Percentiles rank a stretch among this genome's conserved stretches.
These are phyloP conservation scores for Pyrenochaeta sp. DNA, from an alignment of 2,329 filamentous ascomycete species.

Conservation along the genomic window DNA sequence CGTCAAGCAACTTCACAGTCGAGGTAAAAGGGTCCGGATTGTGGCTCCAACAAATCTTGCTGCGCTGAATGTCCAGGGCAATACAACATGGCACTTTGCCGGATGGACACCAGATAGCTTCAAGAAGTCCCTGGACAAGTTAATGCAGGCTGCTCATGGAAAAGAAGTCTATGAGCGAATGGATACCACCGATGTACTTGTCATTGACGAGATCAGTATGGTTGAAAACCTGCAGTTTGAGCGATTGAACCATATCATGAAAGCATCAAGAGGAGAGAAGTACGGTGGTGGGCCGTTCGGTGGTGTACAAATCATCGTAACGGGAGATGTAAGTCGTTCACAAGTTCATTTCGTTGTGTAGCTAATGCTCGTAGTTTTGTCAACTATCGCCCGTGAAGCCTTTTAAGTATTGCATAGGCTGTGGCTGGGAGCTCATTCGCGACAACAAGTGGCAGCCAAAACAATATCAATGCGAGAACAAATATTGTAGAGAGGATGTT, in stretches of 20 bases:
- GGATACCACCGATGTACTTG: conserved; percentile 60
- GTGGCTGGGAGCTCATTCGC: conserved; percentile 49
- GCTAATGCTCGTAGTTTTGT: conserved; percentile 29
- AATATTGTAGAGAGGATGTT: conserved; percentile 38
- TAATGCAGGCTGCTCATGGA: conserved; percentile 45
- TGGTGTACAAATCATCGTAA: conserved; percentile 65
- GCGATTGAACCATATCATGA: conserved; percentile 58
- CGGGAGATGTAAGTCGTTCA: conserved; percentile 59
- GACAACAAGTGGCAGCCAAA: conserved; percentile 13
- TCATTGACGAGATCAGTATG: conserved; percentile 75
- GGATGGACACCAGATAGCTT: conserved; percentile 62
- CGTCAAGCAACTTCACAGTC: conserved; percentile 48
- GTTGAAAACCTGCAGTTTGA: conserved; percentile 65
- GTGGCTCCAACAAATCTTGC: conserved; percentile 69
- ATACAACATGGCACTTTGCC: conserved; percentile 65
- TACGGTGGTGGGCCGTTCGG: conserved; percentile 46
- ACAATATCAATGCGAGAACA: conserved; percentile 29
- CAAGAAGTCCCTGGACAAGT: conserved; percentile 51
- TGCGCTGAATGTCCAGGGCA: conserved; percentile 65
- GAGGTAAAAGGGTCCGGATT: conserved; percentile 57
- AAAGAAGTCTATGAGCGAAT: conserved; percentile 52
- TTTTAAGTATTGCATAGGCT: conserved; percentile 62
- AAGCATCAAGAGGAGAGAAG: conserved; percentile 40
- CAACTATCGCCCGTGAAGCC: conserved; percentile 66
- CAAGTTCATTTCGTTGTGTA: neutral